Conservation (phyloP, 2,329 filamentous ascomycete species). For the Beauveria scarabaeidicola region DNA sequence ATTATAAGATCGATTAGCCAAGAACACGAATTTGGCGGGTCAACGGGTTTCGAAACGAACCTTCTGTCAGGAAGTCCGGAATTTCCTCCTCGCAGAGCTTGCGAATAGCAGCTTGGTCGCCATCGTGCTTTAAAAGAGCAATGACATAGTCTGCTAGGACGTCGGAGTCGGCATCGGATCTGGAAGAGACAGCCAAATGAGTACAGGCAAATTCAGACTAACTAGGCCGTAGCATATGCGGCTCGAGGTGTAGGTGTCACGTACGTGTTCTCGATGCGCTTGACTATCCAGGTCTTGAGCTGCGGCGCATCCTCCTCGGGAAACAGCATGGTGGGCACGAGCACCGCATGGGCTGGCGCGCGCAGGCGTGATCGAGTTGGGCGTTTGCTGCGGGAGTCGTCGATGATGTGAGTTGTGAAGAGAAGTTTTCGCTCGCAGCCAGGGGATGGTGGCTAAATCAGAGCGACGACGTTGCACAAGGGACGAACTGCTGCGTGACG, state of each 20-base stretch:
- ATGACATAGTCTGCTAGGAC: slow-evolving; percentile 81
- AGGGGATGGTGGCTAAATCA: not conserved
- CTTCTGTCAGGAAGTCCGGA: slow-evolving; percentile 65
- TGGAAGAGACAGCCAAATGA: slow-evolving; percentile 24
- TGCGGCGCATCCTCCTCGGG: slow-evolving; percentile 51
- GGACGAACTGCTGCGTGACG: not conserved
- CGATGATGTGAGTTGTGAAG: not conserved
- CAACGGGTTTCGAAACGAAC: slow-evolving; percentile 21
- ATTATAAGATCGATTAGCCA: not conserved
- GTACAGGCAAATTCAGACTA: not conserved
- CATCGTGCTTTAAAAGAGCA: slow-evolving; percentile 64
- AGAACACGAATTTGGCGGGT: no score
- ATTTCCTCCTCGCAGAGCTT: slow-evolving; percentile 63
- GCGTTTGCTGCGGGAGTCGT: not conserved
- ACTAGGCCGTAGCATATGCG: not conserved
- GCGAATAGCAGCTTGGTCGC: slow-evolving; percentile 54
- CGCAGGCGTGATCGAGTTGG: not conserved
- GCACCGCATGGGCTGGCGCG: slow-evolving; percentile 2
- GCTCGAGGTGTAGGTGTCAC: slow-evolving; percentile 22
- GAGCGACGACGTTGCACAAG: not conserved
- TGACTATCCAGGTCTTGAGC: slow-evolving; percentile 71
- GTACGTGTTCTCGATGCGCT: slow-evolving; percentile 66
- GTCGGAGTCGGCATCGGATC: slow-evolving; percentile 71
- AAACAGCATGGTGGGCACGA: slow-evolving; percentile 45
- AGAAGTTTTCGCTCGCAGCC: not conserved